Conservation (phyloP, 257 asterid genomes). For the Nicotiana otophora region DNA sequence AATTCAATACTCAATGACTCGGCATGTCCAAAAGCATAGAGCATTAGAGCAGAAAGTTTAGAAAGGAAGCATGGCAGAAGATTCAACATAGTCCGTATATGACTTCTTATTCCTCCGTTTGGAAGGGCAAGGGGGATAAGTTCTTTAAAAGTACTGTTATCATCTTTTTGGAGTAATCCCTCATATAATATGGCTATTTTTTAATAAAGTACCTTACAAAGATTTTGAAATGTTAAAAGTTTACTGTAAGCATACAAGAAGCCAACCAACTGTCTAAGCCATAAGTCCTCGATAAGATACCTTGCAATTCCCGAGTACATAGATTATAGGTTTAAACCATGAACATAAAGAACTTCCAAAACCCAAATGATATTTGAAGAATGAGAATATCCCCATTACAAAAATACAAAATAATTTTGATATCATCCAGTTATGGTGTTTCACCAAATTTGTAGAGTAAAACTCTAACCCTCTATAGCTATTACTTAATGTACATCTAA, state of each 20-base stretch:
- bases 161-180: neutral
- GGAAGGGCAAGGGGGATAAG: neutral
- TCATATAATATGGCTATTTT: neutral
- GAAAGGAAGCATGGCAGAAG: neutral
- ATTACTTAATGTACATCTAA: neutral
- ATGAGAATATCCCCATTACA: neutral
- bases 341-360: neutral
- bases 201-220: neutral
- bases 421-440: neutral
- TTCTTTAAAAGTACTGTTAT: neutral
- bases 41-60: neutral
- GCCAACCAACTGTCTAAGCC: neutral
- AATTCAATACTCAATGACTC: conserved; percentile 10
- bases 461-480: neutral
- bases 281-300: neutral
- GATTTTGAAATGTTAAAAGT: neutral
- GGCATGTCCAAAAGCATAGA: neutral
- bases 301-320: neutral
- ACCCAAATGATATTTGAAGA: conserved; percentile 3
- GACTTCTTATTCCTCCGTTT: neutral
- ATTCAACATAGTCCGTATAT: neutral
- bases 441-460: neutral
- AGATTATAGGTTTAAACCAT: neutral
- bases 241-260: neutral
- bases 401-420: neutral